phyloP scores from a whole-genome alignment of 2,329 filamentous ascomycete species.

The Epichloe coenophiala region DNA sequence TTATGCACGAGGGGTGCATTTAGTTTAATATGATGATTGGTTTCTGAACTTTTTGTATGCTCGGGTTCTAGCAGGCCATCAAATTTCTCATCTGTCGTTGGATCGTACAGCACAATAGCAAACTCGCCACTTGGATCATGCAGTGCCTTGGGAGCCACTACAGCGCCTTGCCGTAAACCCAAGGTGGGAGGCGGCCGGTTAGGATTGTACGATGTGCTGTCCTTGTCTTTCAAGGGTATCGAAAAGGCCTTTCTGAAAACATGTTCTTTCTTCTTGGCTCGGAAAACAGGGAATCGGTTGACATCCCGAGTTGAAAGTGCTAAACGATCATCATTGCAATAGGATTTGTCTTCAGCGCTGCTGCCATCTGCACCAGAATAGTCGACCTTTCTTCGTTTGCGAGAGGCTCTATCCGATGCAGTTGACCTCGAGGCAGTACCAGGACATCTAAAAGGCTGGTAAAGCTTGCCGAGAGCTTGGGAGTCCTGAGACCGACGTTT shows the following conservation, averaged over 20 bases:
- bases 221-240: slow-evolving; percentile 77
- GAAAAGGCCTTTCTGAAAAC: slow-evolving; percentile 73
- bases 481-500: slow-evolving; percentile 2
- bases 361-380: slow-evolving; percentile 73
- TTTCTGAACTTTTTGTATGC: slow-evolving; percentile 17
- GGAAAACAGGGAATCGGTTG: slow-evolving; percentile 83
- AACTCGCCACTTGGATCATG: slow-evolving; percentile 95
- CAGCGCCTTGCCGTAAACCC: slow-evolving; percentile 70
- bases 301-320: slow-evolving; percentile 74
- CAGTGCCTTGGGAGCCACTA: slow-evolving; percentile 76
- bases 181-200: slow-evolving; percentile 74
- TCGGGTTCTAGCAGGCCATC: slow-evolving; percentile 26
- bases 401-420: slow-evolving; percentile 60
- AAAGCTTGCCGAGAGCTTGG: slow-evolving; percentile 14
- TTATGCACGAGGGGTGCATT: slow-evolving; percentile 82
- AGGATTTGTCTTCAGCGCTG: slow-evolving; percentile 58
- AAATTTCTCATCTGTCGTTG: slow-evolving; percentile 78
- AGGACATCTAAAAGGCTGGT: slow-evolving; percentile 84
- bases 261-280: slow-evolving; percentile 71
- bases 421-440: slow-evolving; percentile 60
- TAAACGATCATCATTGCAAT: slow-evolving; percentile 75
- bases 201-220: slow-evolving; percentile 55
- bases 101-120: slow-evolving; percentile 89
- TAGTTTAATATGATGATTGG: slow-evolving; percentile 36
- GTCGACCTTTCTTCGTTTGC: slow-evolving; percentile 81